phyloP scores from a whole-genome alignment of 768 basidiomycete species.

The Terana coerulea region DNA sequence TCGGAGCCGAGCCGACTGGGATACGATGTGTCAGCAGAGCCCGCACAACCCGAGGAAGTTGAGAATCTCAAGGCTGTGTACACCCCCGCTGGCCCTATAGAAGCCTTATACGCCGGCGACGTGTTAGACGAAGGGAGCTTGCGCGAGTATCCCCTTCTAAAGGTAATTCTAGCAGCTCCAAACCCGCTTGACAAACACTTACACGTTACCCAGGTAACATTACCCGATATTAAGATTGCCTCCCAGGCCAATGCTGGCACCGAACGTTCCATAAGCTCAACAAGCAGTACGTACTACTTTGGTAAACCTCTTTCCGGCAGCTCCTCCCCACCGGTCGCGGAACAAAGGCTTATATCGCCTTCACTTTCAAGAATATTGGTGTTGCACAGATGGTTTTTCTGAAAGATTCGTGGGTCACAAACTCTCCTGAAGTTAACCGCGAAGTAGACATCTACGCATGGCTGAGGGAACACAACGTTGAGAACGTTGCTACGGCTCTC shows the following conservation, averaged over 20 bases:
- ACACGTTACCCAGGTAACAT: background rate
- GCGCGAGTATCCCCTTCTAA: background rate
- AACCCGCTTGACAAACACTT: too few relatives aligned
- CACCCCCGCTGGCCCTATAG: too few relatives aligned
- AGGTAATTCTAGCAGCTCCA: too few relatives aligned
- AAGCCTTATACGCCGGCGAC: too few relatives aligned
- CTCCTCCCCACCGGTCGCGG: slow-evolving; percentile 19
- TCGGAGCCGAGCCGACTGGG: too few relatives aligned
- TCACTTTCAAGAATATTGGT: slow-evolving; percentile 24
- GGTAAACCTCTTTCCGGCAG: background rate
- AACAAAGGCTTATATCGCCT: slow-evolving; percentile 19
- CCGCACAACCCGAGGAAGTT: too few relatives aligned
- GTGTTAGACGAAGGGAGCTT: background rate
- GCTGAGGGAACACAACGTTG: background rate
- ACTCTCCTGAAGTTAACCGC: background rate
- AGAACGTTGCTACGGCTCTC: background rate
- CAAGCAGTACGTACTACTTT: slow-evolving; percentile 10
- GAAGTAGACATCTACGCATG: background rate
- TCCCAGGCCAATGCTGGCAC: background rate
- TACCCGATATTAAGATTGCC: background rate
- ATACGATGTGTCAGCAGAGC: too few relatives aligned
- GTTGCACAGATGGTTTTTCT: background rate
- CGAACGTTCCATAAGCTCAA: background rate
- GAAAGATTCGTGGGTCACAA: slow-evolving; percentile 2
- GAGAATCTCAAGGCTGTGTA: too few relatives aligned